Conservation (phyloP, 2,329 filamentous ascomycete genomes). For the Fusarium illudens region DNA sequence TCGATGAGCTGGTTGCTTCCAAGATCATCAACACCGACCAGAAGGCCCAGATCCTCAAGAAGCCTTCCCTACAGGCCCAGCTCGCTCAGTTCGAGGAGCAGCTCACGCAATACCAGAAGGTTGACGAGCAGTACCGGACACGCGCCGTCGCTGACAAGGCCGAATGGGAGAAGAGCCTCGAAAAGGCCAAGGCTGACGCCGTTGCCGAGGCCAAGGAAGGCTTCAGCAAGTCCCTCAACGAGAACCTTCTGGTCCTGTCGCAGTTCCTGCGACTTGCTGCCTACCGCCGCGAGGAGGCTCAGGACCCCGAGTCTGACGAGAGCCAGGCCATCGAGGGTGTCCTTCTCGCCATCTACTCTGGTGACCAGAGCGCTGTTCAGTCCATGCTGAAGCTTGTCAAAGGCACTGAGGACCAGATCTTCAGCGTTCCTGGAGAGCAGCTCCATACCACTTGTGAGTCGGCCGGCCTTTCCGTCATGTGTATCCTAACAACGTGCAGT, state of each 20-base stretch:
- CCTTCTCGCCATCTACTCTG: constrained; percentile 79
- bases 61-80: constrained; percentile 74
- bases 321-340: constrained; percentile 84
- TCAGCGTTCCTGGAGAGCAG: constrained; percentile 69
- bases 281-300: constrained; percentile 75
- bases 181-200: constrained; percentile 64
- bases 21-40: constrained; percentile 85
- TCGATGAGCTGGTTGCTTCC: constrained; percentile 75
- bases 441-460: constrained; percentile 77
- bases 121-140: constrained; percentile 75
- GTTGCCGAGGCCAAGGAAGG: constrained; percentile 61
- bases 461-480: not conserved
- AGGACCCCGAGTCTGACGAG: constrained; percentile 71
- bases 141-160: constrained; percentile 66
- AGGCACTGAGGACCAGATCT: constrained; percentile 72
- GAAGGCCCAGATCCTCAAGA: constrained; percentile 79
- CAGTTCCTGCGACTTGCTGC: constrained; percentile 84
- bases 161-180: constrained; percentile 66
- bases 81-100: constrained; percentile 77
- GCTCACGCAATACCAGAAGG: constrained; percentile 76
- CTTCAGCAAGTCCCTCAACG: constrained; percentile 64
- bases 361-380: constrained; percentile 76
- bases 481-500: constrained; percentile 43
- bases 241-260: constrained; percentile 74
- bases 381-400: constrained; percentile 81